A percentile compares a stretch with the other conserved stretches of the same genome.
phyloP scores from a whole-genome alignment of 176 grass and related monocot genomes.

The Phoenix roebelenii region DNA sequence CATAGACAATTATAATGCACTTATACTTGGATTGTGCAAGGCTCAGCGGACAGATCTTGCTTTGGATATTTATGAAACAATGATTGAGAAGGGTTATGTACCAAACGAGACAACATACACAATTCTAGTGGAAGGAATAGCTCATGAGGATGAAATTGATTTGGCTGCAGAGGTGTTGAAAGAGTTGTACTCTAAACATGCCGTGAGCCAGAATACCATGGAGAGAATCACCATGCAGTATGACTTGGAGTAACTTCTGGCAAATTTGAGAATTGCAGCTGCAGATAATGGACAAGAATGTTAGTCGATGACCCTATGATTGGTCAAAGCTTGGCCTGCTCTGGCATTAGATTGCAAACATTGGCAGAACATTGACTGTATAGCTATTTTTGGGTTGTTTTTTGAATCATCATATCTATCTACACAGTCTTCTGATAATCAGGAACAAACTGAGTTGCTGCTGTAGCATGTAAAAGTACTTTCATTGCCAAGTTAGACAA shows the following conservation, averaged over 20 bases:
- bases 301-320: too few species aligned
- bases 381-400: too few species aligned
- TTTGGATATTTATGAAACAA: conserved; percentile 20
- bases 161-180: conserved; percentile 22
- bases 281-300: too few species aligned
- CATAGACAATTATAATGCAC: conserved; percentile 28
- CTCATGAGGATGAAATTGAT: conserved; percentile 23
- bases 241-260: conserved; percentile 17
- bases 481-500: too few species aligned
- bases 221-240: conserved; percentile 25
- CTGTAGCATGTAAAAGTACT: too few species aligned
- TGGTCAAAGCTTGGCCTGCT: too few species aligned
- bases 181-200: conserved; percentile 21
- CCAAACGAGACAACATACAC: conserved; percentile 26
- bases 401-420: too few species aligned
- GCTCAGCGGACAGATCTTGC: conserved; percentile 20
- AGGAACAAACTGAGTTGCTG: too few species aligned
- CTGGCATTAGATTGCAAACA: too few species aligned
- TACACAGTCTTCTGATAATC: too few species aligned
- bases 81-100: conserved; percentile 22
- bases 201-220: conserved; percentile 15
- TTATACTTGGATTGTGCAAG: conserved; percentile 29
- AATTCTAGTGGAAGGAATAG: conserved; percentile 26
- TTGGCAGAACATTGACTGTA: too few species aligned
- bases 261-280: not conserved